These are phyloP conservation scores for Coniella lustricola DNA, from an alignment of 2,329 filamentous ascomycete species.

Conservation along the genomic window DNA sequence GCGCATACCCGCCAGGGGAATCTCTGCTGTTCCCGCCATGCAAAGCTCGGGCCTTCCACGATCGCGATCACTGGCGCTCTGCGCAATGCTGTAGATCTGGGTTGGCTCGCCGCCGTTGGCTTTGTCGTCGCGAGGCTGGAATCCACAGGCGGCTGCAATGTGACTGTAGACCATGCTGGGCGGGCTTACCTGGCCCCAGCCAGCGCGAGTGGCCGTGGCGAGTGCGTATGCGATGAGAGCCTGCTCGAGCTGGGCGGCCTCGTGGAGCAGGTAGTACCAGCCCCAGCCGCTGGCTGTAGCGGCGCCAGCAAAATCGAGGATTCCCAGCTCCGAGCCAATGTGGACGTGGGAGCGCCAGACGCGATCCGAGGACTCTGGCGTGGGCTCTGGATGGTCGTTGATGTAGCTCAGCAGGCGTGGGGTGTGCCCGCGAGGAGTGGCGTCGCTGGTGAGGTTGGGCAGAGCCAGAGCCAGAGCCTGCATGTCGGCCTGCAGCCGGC, in stretches of 20 bases:
- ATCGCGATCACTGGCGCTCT: conserved; percentile 54
- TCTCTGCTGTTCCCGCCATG: conserved; percentile 86
- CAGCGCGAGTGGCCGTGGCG: conserved; percentile 56
- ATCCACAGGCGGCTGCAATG: conserved; percentile 85
- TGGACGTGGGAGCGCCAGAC: conserved; percentile 72
- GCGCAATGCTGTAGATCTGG: conserved; percentile 78
- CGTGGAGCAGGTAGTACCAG: conserved; percentile 94
- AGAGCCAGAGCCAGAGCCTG: conserved; percentile 67
- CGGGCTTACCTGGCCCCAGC: conserved; percentile 76
- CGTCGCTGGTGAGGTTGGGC: conserved; percentile 75
- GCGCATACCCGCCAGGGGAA: conserved; percentile 86
- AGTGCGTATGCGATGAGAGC: conserved; percentile 85
- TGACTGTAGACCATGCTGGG: conserved; percentile 89
- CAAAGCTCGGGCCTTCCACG: conserved; percentile 61
- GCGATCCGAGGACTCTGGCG: conserved; percentile 28
- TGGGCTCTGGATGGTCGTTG: conserved; percentile 56
- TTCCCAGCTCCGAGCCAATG: conserved; percentile 75
- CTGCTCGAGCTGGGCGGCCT: conserved; percentile 89
- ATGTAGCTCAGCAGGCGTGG: conserved; percentile 67
- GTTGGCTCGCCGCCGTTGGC: conserved; percentile 65
- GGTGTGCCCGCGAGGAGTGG: conserved; percentile 65
- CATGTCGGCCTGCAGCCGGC: conserved; percentile 57
- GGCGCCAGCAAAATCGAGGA: conserved; percentile 84
- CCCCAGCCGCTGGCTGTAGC: conserved; percentile 87
- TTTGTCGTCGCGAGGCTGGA: conserved; percentile 73